Evolutionary conservation across 495 filamentous ascomycete species (phyloP).

Genomic region (Neurospora hispaniola): DNA sequence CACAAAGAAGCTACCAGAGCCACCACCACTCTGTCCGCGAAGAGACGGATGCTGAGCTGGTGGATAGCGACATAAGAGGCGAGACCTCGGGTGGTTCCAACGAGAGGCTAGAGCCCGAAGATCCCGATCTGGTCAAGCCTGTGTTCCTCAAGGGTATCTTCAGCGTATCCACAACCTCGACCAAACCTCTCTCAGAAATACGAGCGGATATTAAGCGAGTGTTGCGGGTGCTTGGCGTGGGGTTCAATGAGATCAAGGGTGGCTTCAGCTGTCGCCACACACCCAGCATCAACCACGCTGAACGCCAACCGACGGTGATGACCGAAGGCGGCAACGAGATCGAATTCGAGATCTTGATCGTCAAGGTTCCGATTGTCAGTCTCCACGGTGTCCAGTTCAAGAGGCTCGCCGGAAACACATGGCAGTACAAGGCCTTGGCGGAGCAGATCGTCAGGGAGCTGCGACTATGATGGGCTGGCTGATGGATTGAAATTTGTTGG

Average conservation of each 20-base stretch:
- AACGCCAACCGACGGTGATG: neutral
- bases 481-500: neutral
- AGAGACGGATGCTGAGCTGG: slow-evolving; percentile 60
- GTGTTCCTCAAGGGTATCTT: slow-evolving; percentile 97
- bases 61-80: slow-evolving; percentile 21
- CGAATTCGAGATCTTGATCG: slow-evolving; percentile 92
- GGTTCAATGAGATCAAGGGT: slow-evolving; percentile 82
- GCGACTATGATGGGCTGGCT: slow-evolving; percentile 45
- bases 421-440: slow-evolving; percentile 98
- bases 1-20: slow-evolving; percentile 7
- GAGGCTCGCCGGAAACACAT: slow-evolving; percentile 86
- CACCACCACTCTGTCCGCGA: slow-evolving; percentile 65
- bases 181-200: slow-evolving; percentile 74
- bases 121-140: slow-evolving; percentile 65
- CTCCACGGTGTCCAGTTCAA: slow-evolving; percentile 98
- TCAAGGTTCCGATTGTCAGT: slow-evolving; percentile 90
- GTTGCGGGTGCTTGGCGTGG: slow-evolving; percentile 75
- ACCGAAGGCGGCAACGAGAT: slow-evolving; percentile 46
- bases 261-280: slow-evolving; percentile 83
- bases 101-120: slow-evolving; percentile 38
- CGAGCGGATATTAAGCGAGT: slow-evolving; percentile 88
- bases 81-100: slow-evolving; percentile 40
- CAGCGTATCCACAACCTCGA: slow-evolving; percentile 93
- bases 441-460: slow-evolving; percentile 86
- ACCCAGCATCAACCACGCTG: slow-evolving; percentile 65